Base-by-base conservation (phyloP, 805 yeast genomes). In the Saccharomyces eubayanus region DNA sequence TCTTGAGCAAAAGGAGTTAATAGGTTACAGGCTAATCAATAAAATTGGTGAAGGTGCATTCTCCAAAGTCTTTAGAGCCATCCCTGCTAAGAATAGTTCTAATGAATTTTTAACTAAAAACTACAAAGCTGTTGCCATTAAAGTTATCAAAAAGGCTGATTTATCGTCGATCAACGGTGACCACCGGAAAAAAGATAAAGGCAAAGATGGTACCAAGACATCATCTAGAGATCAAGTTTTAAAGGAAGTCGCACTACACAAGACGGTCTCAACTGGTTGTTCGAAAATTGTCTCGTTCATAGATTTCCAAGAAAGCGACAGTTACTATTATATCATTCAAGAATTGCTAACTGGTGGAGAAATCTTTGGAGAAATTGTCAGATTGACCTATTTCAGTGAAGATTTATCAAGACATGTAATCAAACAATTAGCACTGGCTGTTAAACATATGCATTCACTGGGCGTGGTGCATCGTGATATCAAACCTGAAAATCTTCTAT, bases 401-500 rank as follows among this genome's bases (percentile, higher is more conserved):
- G 83, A 83, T 60, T 68, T 84, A 40, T 71, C 86, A 2, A 73
- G 87, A 48, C 88, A 83, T 66, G 77, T 84, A 24, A 81, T 84
- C 40, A 68, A 71, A 31, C 90, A 86, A 64, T 79, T 86, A 36
- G 83, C 84, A 2, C 68, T 77, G 28, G 87, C 89, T 1, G 74
- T 87, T 28, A 74, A 80, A 61, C 87, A 85, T 66, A 68, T 87
- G 61, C 96, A 87, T 68, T 82, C 80, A 53, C 79, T 82, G 49
- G 94, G 94, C 6, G 81, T 87, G 51, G 95, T 87, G 31, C 96
- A 87, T 70, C 74, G 96, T 58, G 96, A 87, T 68, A 80, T 87
- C 56, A 87, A 87, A 65, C 92, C 95, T 0, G 96, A 87, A 63
- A 87, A 87, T 62, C 69, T 87, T 48, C 72, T 87, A 41, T 87